These are phyloP conservation scores for Beauveria medogensis DNA, from an alignment of 2,329 filamentous ascomycete species.

Conservation along the genomic window DNA sequence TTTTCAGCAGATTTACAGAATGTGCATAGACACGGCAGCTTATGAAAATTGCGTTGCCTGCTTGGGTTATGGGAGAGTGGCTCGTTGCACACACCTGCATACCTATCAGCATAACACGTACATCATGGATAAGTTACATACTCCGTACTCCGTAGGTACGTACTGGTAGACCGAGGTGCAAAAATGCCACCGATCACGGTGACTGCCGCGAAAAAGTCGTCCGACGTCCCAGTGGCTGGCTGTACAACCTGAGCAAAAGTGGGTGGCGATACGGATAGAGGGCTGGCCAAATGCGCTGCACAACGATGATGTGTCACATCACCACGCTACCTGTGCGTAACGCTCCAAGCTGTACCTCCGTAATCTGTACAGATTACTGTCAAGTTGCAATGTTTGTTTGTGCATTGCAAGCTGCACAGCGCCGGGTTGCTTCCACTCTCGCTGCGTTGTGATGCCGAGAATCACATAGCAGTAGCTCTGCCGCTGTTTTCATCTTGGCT, in stretches of 20 bases:
- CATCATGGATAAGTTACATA: not conserved
- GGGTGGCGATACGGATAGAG: not conserved
- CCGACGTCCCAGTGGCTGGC: not conserved
- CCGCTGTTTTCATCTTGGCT: not conserved
- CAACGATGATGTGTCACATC: slow-evolving; percentile 7
- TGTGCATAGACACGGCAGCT: not conserved
- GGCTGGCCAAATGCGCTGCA: not conserved
- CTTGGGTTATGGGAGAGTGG: not conserved
- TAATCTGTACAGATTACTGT: not conserved
- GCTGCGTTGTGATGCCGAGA: not conserved
- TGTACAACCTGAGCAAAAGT: not conserved
- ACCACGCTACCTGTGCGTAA: not conserved
- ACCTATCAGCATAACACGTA: not conserved
- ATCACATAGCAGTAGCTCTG: not conserved
- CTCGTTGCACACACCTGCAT: not conserved
- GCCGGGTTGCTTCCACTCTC: not conserved
- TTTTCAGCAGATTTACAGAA: not conserved
- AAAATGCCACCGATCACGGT: not conserved
- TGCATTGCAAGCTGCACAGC: not conserved
- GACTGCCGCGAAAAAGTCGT: not conserved
- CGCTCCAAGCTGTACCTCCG: not conserved
- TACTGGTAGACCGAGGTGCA: not conserved
- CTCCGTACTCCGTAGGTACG: not conserved
- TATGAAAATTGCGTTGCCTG: no score
- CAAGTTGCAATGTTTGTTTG: not conserved